Evolutionary conservation across 495 filamentous ascomycete species (phyloP).

Genomic region (Penicillium manginii): DNA sequence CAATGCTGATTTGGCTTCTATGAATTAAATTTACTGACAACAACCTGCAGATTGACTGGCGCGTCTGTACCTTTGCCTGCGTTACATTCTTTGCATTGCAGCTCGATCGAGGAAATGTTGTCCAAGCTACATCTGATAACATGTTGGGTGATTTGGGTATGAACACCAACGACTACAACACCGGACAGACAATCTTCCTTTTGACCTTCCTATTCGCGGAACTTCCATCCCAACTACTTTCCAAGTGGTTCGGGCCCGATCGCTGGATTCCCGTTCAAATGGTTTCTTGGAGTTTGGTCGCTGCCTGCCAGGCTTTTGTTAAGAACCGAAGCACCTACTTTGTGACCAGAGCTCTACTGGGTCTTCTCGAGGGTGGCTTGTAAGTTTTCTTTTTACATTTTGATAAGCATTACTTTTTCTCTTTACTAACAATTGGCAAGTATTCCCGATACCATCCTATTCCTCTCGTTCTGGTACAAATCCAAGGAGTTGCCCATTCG

Average conservation of each 20-base stretch:
- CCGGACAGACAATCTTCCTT: slow-evolving; percentile 74
- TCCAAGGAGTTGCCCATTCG: slow-evolving; percentile 69
- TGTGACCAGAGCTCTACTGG: slow-evolving; percentile 65
- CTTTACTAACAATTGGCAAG: background rate
- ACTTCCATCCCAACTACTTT: slow-evolving; percentile 73
- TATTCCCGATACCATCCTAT: slow-evolving; percentile 60
- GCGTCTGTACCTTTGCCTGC: slow-evolving; percentile 67
- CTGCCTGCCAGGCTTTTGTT: slow-evolving; percentile 68
- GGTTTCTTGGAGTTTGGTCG: slow-evolving; percentile 75
- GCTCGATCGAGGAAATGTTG: slow-evolving; percentile 76
- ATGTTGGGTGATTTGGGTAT: slow-evolving; percentile 63
- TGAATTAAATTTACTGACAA: slow-evolving; percentile 3
- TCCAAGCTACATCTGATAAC: slow-evolving; percentile 72
- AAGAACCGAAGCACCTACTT: slow-evolving; percentile 64
- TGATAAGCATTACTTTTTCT: background rate
- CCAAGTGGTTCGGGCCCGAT: slow-evolving; percentile 78
- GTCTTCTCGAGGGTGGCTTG: slow-evolving; percentile 78
- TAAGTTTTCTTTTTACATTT: slow-evolving; percentile 37
- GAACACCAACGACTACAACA: slow-evolving; percentile 78
- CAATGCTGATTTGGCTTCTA: background rate
- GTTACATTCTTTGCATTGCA: slow-evolving; percentile 85
- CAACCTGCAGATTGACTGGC: slow-evolving; percentile 50
- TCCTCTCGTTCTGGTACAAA: slow-evolving; percentile 78
- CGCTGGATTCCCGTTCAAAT: slow-evolving; percentile 86
- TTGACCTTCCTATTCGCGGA: slow-evolving; percentile 68